Evolutionary conservation across 306 rosid species (phyloP).

Genomic region (Cicer bijugum): DNA sequence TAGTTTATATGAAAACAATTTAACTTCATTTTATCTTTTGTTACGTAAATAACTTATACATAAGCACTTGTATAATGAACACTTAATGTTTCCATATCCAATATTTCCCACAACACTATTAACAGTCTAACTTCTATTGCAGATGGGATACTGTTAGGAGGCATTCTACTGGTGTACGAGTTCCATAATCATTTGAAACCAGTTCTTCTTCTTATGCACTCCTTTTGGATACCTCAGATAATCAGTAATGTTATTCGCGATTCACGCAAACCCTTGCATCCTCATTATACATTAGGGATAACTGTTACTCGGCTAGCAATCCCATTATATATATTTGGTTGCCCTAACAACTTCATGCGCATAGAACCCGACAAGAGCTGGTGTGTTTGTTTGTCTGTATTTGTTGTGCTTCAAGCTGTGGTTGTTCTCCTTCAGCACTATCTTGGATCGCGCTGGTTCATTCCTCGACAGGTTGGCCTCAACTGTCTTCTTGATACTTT

Average conservation of each 20-base stretch:
- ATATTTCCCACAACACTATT: slow-evolving; percentile 23
- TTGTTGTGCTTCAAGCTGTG: slow-evolving; percentile 71
- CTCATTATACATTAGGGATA: slow-evolving; percentile 84
- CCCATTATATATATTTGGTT: slow-evolving; percentile 84
- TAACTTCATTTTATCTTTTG: too few relatives aligned
- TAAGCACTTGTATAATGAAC: not conserved
- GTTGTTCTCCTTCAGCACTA: slow-evolving; percentile 92
- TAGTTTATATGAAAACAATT: too few relatives aligned
- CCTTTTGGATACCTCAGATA: slow-evolving; percentile 97
- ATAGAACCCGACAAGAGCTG: slow-evolving; percentile 74
- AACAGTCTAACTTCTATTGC: slow-evolving; percentile 52
- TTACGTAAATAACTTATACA: too few relatives aligned
- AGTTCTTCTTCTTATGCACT: slow-evolving; percentile 79
- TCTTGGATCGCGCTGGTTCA: slow-evolving; percentile 96
- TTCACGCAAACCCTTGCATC: slow-evolving; percentile 93
- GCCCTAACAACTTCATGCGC: slow-evolving; percentile 97
- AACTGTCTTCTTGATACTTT: slow-evolving; percentile 29
- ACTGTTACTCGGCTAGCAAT: slow-evolving; percentile 80
- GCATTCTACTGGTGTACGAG: slow-evolving; percentile 89
- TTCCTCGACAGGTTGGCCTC: slow-evolving; percentile 84
- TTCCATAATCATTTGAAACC: slow-evolving; percentile 82
- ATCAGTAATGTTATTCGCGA: slow-evolving; percentile 81
- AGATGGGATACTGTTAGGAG: slow-evolving; percentile 97
- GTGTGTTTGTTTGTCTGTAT: slow-evolving; percentile 71
- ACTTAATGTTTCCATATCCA: slow-evolving; percentile 2